Base-by-base conservation (phyloP, 768 basidiomycete species). In the Suillus americanus region DNA sequence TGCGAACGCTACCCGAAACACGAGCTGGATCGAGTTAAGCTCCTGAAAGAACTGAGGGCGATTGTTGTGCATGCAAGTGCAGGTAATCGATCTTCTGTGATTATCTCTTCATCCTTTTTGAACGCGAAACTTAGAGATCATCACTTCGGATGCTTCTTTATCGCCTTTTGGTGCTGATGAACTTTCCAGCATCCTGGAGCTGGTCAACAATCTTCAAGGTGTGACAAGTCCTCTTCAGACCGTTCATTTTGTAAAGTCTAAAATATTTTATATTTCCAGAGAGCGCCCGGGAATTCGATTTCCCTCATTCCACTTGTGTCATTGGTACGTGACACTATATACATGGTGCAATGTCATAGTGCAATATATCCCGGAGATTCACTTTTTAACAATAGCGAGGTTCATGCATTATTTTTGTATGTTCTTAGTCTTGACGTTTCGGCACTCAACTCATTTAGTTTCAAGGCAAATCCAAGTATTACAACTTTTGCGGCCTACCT, bases 401-500 rank as follows among this genome's bases (percentile, higher is more conserved):
- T 66, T 83, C 8, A 82, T 85, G 83, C 73, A 71, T 59, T 66
- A 77, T 16, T 82, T 83, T 63, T 70, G 83, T 82, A 68, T 59
- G 74, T 67, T 28, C 20, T 41, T 16, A 23, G 4, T 33, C 60
- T 51, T 23, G 18, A 5, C 5, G 55, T 14, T n/a, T 62, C 33
- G 14, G 23, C 9, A 25, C 45, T 51, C n/a, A 20, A 7, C 38
- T 28, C 13, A 53, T 28, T 8, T 8, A 62, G 62, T 13, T 56
- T 59, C 13, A 55, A 72, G 71, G 64, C 12, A 78, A 67, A 73
- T 62, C 68, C n/a, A 71, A 78, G 35, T 85, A 83, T 60, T 68
- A 79, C 40, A 79, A 85, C 67, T 82, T 80, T 60, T 74, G 83
- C 65, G 84, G 85, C 5, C 80, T 85, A 70, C 74, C 77, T 3